Base-by-base conservation (phyloP, 257 asterid species). In the Jacaranda mimosifolia region DNA sequence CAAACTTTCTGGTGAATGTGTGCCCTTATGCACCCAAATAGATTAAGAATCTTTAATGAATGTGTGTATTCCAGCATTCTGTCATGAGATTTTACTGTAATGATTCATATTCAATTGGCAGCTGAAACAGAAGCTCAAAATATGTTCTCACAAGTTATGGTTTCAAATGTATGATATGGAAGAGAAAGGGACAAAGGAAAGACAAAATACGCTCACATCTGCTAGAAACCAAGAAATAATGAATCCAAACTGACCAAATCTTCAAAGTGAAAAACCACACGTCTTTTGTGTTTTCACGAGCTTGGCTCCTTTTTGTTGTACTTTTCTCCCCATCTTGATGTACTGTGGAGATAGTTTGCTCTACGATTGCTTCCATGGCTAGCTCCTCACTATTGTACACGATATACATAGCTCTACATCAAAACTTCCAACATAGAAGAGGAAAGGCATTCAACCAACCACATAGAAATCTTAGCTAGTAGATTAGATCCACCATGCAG, bases 241-340 rank as follows among this genome's bases (percentile, higher is more conserved):
- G 78, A 82, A 78, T 85, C 80, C 82, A 85, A 83, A 80, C 60
- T 15, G 45, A 78, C 73, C 77, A 69, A 76, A 66, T 17, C n/a
- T 67, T 53, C 68, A 32, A 72, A 66, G 64, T 48, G 14, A 39
- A 32, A 51, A 53, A 58, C 64, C 73, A 81, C 73, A 68, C 19
- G 56, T 68, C 53, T 59, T 56, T 26, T 6, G 63, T 32, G 19
- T 67, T 57, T 49, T 70, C 70, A 48, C 49, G 39, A 36, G 73
- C 65, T 76, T 32, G 17, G 58, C 67, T 52, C 46, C 49, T 71
- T 32, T 52, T 72, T 39, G 46, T 18, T 32, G 70, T 63, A 17
- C n/a, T n/a, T 43, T 68, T 65, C 60, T 35, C 70, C 75, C 45
- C 64, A 1, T 70, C 68, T 70, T 68, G 78, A 57, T 56, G 55